Evolutionary conservation across 2,329 filamentous ascomycete genomes (phyloP), one percentile per base, ranked within the genome.

Genomic region (Phyllosticta citribraziliensis): DNA sequence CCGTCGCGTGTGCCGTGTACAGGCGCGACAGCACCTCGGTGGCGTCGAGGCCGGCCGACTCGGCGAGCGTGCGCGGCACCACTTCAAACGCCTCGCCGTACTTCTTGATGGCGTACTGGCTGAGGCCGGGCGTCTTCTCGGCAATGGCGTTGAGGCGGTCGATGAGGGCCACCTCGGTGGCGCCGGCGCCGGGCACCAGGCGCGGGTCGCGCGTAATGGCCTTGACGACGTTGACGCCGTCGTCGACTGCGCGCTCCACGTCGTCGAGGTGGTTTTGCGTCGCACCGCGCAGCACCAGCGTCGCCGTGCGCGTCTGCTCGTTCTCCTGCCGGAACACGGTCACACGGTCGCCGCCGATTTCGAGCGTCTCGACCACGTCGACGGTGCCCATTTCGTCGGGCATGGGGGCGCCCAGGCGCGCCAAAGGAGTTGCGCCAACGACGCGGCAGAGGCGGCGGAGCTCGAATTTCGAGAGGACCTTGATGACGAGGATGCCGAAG

Each of bases 251-350:
- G 65, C 94, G 88, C 82, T 99, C 94, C 40, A 99, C 84, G 69
- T 99, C 94, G 71, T 99, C 94, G 24, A 99, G 85, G 75, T 97
- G 91, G 80, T 99, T 99, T 77, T 97, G 93, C 5, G 94, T 99
- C 20, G 94, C 94, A 56, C 95, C 94, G 66, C 94, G 87, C 63
- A 99, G 85, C 58, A 99, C 92, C 56, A 99, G 83, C 8, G 94
- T 99, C 20, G 95, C 90, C 57, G 94, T 99, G 70, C 92, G 85
- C 57, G 95, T 97, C 60, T 87, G 84, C 69, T 96, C 91, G 71
- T 91, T 87, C 75, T 99, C 94, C 81, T 99, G 94, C 70, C 95
- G 84, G 84, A 99, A 99, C 63, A 99, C 93, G 52, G 94, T 99
- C 63, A 99, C 95, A 64, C 94, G 88, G 80, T 99, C 94, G 68